Conservation (phyloP, 257 asterid genomes). For the Solanum neorickii region DNA sequence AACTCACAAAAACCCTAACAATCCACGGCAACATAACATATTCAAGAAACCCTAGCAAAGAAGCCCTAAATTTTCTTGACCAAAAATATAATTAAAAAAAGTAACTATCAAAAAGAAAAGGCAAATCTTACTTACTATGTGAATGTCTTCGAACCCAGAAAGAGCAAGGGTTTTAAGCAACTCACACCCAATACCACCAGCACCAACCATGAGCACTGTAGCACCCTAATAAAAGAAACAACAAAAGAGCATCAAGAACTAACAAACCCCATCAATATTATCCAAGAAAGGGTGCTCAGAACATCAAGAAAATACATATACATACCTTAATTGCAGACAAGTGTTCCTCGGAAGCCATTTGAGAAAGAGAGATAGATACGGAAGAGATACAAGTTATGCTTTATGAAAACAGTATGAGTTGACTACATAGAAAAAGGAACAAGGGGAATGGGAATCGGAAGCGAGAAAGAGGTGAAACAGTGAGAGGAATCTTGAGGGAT, state of each 20-base stretch:
- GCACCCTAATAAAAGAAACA: slow-evolving; percentile 52
- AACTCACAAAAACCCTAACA: background rate
- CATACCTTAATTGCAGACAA: slow-evolving; percentile 55
- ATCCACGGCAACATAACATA: background rate
- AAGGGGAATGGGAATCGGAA: slow-evolving; percentile 9
- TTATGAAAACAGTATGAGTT: background rate
- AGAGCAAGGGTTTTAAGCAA: slow-evolving; percentile 90
- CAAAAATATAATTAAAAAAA: background rate
- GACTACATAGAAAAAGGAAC: background rate
- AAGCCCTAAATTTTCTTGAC: slow-evolving; percentile 11
- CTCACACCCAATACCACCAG: slow-evolving; percentile 99
- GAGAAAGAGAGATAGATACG: background rate
- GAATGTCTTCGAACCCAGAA: slow-evolving; percentile 82
- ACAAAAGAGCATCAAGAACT: background rate
- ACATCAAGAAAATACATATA: background rate
- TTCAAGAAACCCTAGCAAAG: slow-evolving; percentile 24
- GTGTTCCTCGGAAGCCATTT: slow-evolving; percentile 61
- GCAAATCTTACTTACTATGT: slow-evolving; percentile 53
- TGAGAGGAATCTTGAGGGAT: slow-evolving; percentile 19
- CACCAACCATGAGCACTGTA: slow-evolving; percentile 95
- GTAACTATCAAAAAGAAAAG: background rate
- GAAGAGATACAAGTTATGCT: background rate
- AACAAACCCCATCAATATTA: background rate
- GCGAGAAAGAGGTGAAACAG: background rate
- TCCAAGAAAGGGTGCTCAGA: background rate